phyloP scores from a whole-genome alignment of 805 yeast genomes.

The Candida sanyiensis region DNA sequence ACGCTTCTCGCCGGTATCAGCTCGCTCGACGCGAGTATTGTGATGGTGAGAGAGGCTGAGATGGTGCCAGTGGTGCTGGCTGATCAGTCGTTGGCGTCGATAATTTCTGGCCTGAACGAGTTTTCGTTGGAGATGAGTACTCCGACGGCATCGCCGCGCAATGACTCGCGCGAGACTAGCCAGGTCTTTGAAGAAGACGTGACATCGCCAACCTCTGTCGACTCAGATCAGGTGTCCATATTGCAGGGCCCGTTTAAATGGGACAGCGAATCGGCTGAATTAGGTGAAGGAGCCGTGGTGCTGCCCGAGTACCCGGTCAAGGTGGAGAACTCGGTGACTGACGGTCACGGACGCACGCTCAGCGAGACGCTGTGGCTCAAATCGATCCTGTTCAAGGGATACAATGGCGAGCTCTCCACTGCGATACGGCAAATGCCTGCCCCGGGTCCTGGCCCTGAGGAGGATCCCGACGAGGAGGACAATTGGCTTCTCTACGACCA shows the following conservation, averaged over 20 bases:
- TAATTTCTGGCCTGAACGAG: not conserved
- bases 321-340: not conserved
- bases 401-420: constrained; percentile 17
- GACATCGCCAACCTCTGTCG: not conserved
- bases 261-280: not conserved
- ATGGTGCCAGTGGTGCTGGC: too few species aligned
- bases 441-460: not conserved
- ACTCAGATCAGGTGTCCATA: not conserved
- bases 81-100: too few species aligned
- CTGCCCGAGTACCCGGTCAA: constrained; percentile 18
- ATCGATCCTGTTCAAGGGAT: constrained; percentile 19
- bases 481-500: constrained; percentile 39
- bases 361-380: constrained; percentile 17
- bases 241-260: not conserved
- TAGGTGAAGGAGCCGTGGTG: not conserved
- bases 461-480: constrained; percentile 26
- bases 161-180: not conserved
- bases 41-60: not conserved
- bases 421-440: constrained; percentile 21
- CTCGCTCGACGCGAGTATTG: too few species aligned
- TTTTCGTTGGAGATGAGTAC: not conserved
- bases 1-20: too few species aligned
- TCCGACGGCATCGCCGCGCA: not conserved
- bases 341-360: constrained; percentile 2
- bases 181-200: not conserved